phyloP scores from a whole-genome alignment of 192 early-diverging fungal genomes.

The Entophlyctis luteolus region DNA sequence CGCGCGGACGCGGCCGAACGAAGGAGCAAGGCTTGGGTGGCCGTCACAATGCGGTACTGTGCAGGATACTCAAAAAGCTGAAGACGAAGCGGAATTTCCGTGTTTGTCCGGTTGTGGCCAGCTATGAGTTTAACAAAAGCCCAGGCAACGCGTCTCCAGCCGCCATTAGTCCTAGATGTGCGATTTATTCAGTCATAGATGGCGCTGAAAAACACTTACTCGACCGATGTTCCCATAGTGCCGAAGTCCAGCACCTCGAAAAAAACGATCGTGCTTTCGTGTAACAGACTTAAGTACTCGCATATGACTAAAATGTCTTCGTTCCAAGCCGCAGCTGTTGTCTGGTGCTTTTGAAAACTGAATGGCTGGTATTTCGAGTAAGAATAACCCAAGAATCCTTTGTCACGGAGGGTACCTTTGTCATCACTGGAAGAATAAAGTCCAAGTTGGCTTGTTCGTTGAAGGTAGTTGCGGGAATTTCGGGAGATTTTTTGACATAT shows the following conservation, averaged over 20 bases:
- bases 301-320: constrained; percentile 44
- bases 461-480: constrained; percentile 24
- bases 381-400: constrained; percentile 10
- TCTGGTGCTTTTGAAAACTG: constrained; percentile 35
- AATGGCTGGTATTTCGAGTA: constrained; percentile 31
- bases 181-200: neutral
- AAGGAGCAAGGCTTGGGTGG: neutral
- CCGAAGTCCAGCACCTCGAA: constrained; percentile 53
- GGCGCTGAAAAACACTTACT: neutral
- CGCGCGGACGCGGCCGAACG: neutral
- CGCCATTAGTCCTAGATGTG: constrained; percentile 23
- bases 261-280: constrained; percentile 25
- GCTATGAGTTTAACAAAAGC: constrained; percentile 48
- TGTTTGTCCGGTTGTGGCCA: constrained; percentile 26
- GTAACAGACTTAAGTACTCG: constrained; percentile 37
- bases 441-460: constrained; percentile 30
- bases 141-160: constrained; percentile 48
- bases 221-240: constrained; percentile 12
- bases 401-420: constrained; percentile 34
- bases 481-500: constrained; percentile 20
- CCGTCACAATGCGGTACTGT: neutral
- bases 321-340: constrained; percentile 44
- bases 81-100: constrained; percentile 34
- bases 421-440: constrained; percentile 42
- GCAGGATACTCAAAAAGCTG: constrained; percentile 47